A percentile compares a stretch with the other conserved stretches of the same genome.
phyloP scores from a whole-genome alignment of 441 rosid genomes.

The Adansonia grandidieri region DNA sequence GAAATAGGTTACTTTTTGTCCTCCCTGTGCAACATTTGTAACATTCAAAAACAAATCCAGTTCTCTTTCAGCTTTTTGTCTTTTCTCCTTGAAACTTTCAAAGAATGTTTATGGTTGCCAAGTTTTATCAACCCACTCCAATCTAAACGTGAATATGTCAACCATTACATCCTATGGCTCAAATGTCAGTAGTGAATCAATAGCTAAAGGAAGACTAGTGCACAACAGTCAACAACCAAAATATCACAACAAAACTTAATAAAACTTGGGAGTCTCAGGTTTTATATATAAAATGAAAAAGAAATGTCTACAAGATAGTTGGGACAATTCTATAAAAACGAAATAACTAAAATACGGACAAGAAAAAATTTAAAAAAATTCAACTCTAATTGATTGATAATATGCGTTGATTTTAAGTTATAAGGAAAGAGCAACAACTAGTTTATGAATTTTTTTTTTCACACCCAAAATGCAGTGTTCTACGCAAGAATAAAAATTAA shows the following conservation, averaged over 20 bases:
- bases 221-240: background rate
- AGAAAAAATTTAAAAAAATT: background rate
- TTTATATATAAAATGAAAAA: background rate
- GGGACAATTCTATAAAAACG: background rate
- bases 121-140: background rate
- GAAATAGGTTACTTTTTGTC: background rate
- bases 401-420: background rate
- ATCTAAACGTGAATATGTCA: background rate
- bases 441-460: background rate
- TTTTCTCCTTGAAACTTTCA: no score
- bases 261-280: background rate
- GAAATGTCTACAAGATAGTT: background rate
- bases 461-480: background rate
- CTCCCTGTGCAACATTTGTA: background rate
- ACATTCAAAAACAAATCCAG: background rate
- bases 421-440: background rate
- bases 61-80: no score
- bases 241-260: background rate
- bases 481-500: background rate
- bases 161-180: background rate
- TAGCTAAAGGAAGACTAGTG: background rate
- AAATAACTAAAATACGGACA: background rate
- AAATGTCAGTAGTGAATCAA: background rate
- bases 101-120: no score
- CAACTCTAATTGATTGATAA: background rate